These are phyloP conservation scores for Ophiosphaerella narmari DNA, from an alignment of 2,329 filamentous ascomycete genomes.

Conservation along the genomic window DNA sequence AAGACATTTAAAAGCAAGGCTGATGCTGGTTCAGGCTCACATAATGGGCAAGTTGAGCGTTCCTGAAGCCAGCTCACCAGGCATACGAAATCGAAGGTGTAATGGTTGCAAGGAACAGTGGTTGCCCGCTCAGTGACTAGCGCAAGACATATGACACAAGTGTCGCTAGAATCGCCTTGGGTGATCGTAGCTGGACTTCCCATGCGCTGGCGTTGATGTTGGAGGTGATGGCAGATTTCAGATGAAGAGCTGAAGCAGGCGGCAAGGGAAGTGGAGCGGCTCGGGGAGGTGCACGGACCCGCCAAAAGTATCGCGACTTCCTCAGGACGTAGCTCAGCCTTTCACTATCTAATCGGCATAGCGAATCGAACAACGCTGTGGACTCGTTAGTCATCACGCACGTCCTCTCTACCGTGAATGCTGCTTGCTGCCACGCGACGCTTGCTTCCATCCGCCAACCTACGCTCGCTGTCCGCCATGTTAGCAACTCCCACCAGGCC, in stretches of 20 bases:
- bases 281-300: neutral
- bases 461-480: constrained; percentile 37
- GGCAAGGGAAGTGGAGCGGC: constrained; percentile 15
- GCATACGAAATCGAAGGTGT: constrained; percentile 83
- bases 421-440: constrained; percentile 28
- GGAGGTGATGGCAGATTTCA: constrained; percentile 2
- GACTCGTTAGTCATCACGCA: constrained; percentile 2
- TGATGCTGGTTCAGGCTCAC: constrained; percentile 55
- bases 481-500: constrained; percentile 38
- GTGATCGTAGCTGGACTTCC: constrained; percentile 17
- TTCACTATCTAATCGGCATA: neutral
- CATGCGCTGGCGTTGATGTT: constrained; percentile 30
- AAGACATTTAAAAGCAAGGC: neutral
- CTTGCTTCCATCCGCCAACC: constrained; percentile 13
- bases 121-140: constrained; percentile 71
- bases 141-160: constrained; percentile 88
- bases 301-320: constrained; percentile 20
- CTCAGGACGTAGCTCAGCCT: neutral
- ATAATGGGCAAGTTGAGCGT: constrained; percentile 76
- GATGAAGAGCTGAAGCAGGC: constrained; percentile 23
- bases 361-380: neutral
- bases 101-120: constrained; percentile 77
- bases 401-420: constrained; percentile 20
- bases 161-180: constrained; percentile 28
- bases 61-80: constrained; percentile 80